These are phyloP conservation scores for Lunularia cruciata DNA, from an alignment of 225 moss, liverwort and hornwort genomes.

Conservation along the genomic window DNA sequence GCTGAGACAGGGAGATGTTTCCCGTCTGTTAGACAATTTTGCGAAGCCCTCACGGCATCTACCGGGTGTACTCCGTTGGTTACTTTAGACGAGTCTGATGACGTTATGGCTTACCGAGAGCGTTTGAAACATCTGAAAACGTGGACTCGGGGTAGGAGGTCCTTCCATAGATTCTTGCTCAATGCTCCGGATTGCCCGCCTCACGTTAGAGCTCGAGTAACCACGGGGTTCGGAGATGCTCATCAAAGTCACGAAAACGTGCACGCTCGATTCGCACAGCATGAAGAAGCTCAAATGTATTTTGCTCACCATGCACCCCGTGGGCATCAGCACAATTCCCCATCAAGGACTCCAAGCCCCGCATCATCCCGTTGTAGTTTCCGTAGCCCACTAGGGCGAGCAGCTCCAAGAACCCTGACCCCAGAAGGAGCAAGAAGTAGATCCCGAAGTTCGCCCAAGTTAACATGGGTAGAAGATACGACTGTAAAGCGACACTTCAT, in stretches of 20 bases:
- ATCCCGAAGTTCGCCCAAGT: not conserved
- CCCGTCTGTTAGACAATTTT: not conserved
- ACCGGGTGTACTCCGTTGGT: not conserved
- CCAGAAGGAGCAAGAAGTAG: not conserved
- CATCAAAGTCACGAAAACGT: not conserved
- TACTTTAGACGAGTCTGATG: not conserved
- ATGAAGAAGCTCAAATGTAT: too few relatives aligned
- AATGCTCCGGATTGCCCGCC: conserved; percentile 1
- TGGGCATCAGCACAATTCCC: too few relatives aligned
- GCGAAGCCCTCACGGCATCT: not conserved
- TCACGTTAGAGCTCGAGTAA: not conserved
- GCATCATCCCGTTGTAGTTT: not conserved
- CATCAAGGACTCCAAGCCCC: not conserved
- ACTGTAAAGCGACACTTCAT: too few relatives aligned
- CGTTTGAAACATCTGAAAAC: not conserved
- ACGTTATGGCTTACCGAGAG: not conserved
- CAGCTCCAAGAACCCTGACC: not conserved
- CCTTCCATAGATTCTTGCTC: not conserved
- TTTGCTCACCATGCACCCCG: too few relatives aligned
- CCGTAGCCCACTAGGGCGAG: not conserved
- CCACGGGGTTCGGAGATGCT: not conserved
- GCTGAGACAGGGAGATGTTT: not conserved
- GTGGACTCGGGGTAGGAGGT: not conserved
- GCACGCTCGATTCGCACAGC: too few relatives aligned
- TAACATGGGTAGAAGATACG: not conserved